Evolutionary conservation across 2,329 filamentous ascomycete species (phyloP), one percentile per base, ranked within the genome.

Genomic region (Microsporum canis): DNA sequence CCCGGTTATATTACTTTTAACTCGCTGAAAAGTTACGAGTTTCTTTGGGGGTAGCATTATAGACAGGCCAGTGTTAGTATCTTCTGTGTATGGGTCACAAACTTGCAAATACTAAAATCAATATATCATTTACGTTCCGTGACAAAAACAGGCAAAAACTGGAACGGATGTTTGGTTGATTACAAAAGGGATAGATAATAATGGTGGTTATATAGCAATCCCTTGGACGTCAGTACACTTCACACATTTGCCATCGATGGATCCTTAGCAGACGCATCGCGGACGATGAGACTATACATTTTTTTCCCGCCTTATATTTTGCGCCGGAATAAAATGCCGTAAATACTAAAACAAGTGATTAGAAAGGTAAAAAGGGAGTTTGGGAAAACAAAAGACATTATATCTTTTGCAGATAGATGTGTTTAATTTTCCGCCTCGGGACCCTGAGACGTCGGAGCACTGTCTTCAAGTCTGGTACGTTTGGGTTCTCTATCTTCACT

Each of bases 401-500:
- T 36, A 58, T 29, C 31, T 31, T 38, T 17, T 47, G 39, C 17
- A 43, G 14, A 34, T 23, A 4, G 27, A 14, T 51, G 14, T 1
- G 17, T 23, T 49, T 49, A 59, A 31, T 59, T 49, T 27, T 60
- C 49, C 60, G 39, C 29, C 41, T 58, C 58, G 61, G 57, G 59
- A 33, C 39, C 34, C 45, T 51, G 63, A 31, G 57, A 56, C 3
- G 55, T 34, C 10, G 64, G 60, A 3, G 53, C 58, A 36, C 60
- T 65, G 10, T 63, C 65, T n/a, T 72, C 74, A 47, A 69, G 66
- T 58, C 68, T 72, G 14, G 67, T 63, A 49, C 74, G 69, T 65
- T 78, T 78, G 5, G 68, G 33, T 27, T 78, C 76, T 39, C 75
- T 69, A 62, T 77, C 76, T 8, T 58, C 61, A 55, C 69, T 71